Evolutionary conservation across 2,329 filamentous ascomycete species (phyloP), one percentile per base, ranked within the genome.

Genomic region (Penicillium sp.): DNA sequence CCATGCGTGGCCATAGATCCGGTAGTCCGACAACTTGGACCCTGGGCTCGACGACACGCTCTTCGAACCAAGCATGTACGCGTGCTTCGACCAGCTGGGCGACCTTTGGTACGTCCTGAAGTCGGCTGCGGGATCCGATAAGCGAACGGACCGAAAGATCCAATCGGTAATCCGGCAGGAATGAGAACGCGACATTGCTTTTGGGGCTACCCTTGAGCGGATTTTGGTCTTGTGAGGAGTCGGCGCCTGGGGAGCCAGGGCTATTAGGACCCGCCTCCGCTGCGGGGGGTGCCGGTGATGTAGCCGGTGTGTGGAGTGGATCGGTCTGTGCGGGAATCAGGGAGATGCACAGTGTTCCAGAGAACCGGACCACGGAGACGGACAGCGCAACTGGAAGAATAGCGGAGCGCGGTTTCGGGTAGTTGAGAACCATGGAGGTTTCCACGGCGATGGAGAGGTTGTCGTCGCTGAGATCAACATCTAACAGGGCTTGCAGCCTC

Each of bases 381-480:
- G 91, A 86, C 29, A 98, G 76, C 0, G 92, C 93, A 15, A 98
- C 91, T 2, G 93, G 93, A 1, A 98, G 77, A 6, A 96, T 86
- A 0, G 93, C 93, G 5, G 90, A 88, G 46, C 89, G 78, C 6
- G 88, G 88, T 66, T 91, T 95, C 0, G 93, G 93, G 67, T 95
- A 98, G 71, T 98, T 98, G 48, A 98, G 79, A 42, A 95, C 79
- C 54, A 98, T 76, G 61, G 93, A 95, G 3, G 93, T 98, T 75
- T 98, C 93, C 24, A 98, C 79, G 0, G 90, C 93, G 46, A 98
- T 77, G 0, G 93, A 98, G 52, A 98, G 89, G 71, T 95, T 91
- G 71, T 98, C 75, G 53, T 77, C 93, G 70, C 88, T 93, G 50
- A 98, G 75, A 68, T 98, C 93, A 31, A 98, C 91, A 69, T 98